These are phyloP conservation scores for Magnolia officinalis DNA, from an alignment of 164 flowering plant genomes.

Conservation along the genomic window DNA sequence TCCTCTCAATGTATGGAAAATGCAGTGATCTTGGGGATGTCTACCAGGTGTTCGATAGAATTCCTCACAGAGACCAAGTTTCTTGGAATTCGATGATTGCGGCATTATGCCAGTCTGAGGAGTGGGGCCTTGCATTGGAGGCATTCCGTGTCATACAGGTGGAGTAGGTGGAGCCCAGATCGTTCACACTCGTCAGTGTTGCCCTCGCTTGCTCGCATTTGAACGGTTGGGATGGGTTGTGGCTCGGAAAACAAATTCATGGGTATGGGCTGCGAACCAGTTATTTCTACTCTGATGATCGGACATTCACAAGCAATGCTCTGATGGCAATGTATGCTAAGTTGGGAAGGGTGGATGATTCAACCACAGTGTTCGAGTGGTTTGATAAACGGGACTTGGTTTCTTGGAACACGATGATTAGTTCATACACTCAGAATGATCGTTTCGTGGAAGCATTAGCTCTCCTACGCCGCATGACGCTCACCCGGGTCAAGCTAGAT, in stretches of 20 bases:
- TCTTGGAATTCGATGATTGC: slow-evolving; percentile 74
- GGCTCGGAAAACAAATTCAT: slow-evolving; percentile 67
- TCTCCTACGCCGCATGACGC: slow-evolving; percentile 44
- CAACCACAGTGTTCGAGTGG: no score
- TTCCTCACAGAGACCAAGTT: slow-evolving; percentile 56
- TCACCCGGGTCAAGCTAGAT: slow-evolving; percentile 52
- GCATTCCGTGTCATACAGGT: slow-evolving; percentile 10
- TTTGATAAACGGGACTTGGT: slow-evolving; percentile 53
- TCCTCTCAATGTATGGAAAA: slow-evolving; percentile 59
- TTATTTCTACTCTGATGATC: slow-evolving; percentile 15
- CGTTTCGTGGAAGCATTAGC: slow-evolving; percentile 48
- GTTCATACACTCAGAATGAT: slow-evolving; percentile 54
- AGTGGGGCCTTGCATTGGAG: slow-evolving; percentile 60
- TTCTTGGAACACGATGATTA: slow-evolving; percentile 77
- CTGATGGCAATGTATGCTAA: slow-evolving; percentile 80
- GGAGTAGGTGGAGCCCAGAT: slow-evolving; percentile 8
- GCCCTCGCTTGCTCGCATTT: slow-evolving; percentile 52
- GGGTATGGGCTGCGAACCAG: slow-evolving; percentile 47
- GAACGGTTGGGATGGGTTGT: slow-evolving; percentile 31
- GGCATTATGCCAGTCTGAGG: slow-evolving; percentile 50
- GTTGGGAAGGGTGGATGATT: slow-evolving; percentile 49
- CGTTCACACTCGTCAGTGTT: slow-evolving; percentile 21
- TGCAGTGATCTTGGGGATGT: slow-evolving; percentile 50
- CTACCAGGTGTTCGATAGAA: slow-evolving; percentile 58
- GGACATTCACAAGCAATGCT: slow-evolving; percentile 53